Conservation (phyloP, 495 filamentous ascomycete species). For the Hypoxylon crocopeplum region DNA sequence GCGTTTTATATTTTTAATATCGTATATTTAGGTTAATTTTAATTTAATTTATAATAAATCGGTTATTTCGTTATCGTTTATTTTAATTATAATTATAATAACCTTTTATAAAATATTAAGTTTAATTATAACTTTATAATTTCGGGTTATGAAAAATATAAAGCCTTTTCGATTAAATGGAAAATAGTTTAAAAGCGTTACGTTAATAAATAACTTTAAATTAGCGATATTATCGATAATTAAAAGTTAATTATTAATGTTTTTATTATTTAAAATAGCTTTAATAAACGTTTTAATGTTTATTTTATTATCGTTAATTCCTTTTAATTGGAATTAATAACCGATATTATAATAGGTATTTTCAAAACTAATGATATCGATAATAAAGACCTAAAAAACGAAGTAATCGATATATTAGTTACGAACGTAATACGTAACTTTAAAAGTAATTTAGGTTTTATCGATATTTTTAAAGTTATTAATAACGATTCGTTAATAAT, state of each 20-base stretch:
- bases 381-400: constrained; percentile 58
- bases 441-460: constrained; percentile 63
- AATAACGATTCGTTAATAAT: constrained; percentile 50
- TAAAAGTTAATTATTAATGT: constrained; percentile 54
- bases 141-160: constrained; percentile 52
- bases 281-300: constrained; percentile 48
- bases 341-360: constrained; percentile 55
- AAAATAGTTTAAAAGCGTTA: constrained; percentile 38
- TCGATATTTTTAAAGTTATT: constrained; percentile 56
- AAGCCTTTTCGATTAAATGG: constrained; percentile 47
- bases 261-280: constrained; percentile 40
- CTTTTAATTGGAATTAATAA: constrained; percentile 34
- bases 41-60: constrained; percentile 23
- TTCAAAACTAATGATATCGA: constrained; percentile 46
- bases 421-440: constrained; percentile 52
- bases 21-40: constrained; percentile 12
- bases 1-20: constrained; percentile 4
- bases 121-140: constrained; percentile 30
- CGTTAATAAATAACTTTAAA: constrained; percentile 40
- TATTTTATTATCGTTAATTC: constrained; percentile 42
- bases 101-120: constrained; percentile 9
- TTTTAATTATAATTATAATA: constrained; percentile 36
- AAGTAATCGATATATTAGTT: constrained; percentile 43
- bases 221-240: constrained; percentile 63
- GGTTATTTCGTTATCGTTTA: constrained; percentile 38